Evolutionary conservation across 768 basidiomycete species (phyloP).

Genomic region (Sarcodon aspratus): DNA sequence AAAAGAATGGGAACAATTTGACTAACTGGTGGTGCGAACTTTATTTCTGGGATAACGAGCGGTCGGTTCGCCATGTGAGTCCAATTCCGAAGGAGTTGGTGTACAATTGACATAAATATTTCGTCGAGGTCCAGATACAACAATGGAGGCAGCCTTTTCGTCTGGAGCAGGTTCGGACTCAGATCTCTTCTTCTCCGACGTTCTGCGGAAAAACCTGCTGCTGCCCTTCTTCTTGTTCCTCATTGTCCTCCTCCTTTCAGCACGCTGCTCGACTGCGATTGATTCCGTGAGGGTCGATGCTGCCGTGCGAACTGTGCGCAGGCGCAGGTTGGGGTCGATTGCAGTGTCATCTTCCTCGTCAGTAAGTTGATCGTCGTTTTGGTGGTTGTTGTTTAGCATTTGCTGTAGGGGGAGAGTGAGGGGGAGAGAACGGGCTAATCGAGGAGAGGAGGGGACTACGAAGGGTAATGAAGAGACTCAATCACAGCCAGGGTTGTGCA

Average conservation of each 20-base stretch:
- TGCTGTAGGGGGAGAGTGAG: background rate
- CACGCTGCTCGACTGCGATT: conserved; percentile 65
- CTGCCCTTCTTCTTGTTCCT: conserved; percentile 27
- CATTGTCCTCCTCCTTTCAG: conserved; percentile 40
- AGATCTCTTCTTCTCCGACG: conserved; percentile 34
- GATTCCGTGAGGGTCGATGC: conserved; percentile 85
- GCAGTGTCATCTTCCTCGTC: conserved; percentile 48
- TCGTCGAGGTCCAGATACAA: conserved; percentile 42
- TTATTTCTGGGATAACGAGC: conserved; percentile 84
- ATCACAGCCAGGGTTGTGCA: background rate
- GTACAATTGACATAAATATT: conserved; percentile 77
- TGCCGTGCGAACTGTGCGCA: conserved; percentile 89
- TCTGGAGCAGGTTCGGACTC: conserved; percentile 15
- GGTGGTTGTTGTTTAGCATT: background rate
- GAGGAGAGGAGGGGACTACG: background rate
- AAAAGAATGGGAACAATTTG: background rate
- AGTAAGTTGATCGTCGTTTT: conserved; percentile 32
- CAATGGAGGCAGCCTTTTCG: conserved; percentile 14
- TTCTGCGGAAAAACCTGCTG: conserved; percentile 38
- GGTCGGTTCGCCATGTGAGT: conserved; percentile 63
- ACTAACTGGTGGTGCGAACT: conserved; percentile 86
- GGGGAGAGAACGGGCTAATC: background rate
- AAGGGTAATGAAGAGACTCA: background rate
- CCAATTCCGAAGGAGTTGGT: conserved; percentile 52
- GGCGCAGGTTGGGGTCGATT: conserved; percentile 78